These are phyloP conservation scores for Prunus mongolica DNA, from an alignment of 306 rosid genomes.

Conservation along the genomic window DNA sequence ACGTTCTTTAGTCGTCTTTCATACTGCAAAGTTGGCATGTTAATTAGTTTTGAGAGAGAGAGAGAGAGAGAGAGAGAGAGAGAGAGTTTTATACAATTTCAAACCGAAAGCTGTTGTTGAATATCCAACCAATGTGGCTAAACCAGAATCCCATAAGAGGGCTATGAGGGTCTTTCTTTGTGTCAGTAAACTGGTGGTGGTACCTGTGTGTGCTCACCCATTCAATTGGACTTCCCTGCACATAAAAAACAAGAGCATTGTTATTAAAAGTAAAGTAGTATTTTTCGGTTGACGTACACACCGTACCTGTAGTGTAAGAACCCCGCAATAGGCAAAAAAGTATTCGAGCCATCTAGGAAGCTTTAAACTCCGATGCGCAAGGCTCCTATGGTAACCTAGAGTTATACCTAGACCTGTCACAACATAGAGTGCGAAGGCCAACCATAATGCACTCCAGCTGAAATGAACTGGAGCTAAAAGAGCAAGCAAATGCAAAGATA, in stretches of 20 bases:
- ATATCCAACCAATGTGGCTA: constrained; percentile 81
- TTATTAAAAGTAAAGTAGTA: too few relatives aligned
- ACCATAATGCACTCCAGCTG: background rate
- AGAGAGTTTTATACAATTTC: constrained; percentile 40
- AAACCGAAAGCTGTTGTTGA: constrained; percentile 43
- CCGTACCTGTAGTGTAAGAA: constrained; percentile 67
- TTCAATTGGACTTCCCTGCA: constrained; percentile 81
- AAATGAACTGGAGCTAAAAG: background rate
- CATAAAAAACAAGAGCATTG: background rate
- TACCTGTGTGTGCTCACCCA: constrained; percentile 92
- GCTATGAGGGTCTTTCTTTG: constrained; percentile 83
- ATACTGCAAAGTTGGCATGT: constrained; percentile 39
- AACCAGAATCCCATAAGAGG: constrained; percentile 90
- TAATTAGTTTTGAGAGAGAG: background rate
- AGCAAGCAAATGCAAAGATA: background rate
- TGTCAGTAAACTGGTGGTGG: constrained; percentile 82
- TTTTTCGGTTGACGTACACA: background rate
- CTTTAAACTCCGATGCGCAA: constrained; percentile 34
- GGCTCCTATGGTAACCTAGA: background rate
- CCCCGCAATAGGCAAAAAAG: constrained; percentile 72
- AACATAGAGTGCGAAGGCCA: background rate
- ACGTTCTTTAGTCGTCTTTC: constrained; percentile 59
- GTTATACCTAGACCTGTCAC: background rate
- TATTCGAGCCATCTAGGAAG: constrained; percentile 89
- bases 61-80: too few relatives aligned